These are phyloP conservation scores for Ramalina intermedia DNA, from an alignment of 495 filamentous ascomycete species.

Conservation along the genomic window DNA sequence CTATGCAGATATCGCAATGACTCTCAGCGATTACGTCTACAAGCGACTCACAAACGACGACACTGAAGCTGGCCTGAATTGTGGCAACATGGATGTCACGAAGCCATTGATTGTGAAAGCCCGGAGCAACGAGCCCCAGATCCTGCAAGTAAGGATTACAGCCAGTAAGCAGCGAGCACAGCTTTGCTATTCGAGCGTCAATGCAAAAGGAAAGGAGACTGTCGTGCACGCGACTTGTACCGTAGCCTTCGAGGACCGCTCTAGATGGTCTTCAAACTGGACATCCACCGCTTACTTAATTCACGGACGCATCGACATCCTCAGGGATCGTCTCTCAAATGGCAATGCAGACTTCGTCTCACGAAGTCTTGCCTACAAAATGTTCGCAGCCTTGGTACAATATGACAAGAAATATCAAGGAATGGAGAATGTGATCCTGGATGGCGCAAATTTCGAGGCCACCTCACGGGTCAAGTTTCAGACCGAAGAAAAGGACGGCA, in stretches of 20 bases:
- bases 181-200: conserved; percentile 29
- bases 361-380: conserved; percentile 51
- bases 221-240: conserved; percentile 36
- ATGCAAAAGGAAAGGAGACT: conserved; percentile 30
- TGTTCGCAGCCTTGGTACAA: conserved; percentile 39
- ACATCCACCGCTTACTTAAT: conserved; percentile 32
- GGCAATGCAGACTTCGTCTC: conserved; percentile 23
- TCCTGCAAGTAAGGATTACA: conserved; percentile 26
- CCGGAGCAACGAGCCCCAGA: conserved; percentile 34
- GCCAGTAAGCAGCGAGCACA: conserved; percentile 17
- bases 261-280: conserved; percentile 27
- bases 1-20: conserved; percentile 68
- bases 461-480: conserved; percentile 28
- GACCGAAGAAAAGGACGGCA: conserved; percentile 25
- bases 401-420: conserved; percentile 28
- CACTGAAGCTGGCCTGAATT: conserved; percentile 41
- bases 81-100: conserved; percentile 50
- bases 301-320: conserved; percentile 27
- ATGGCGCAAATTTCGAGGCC: conserved; percentile 22
- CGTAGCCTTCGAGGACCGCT: conserved; percentile 16
- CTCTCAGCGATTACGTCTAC: conserved; percentile 53
- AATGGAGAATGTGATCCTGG: conserved; percentile 24
- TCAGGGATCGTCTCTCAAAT: conserved; percentile 20
- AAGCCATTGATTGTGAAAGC: conserved; percentile 48
- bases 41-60: conserved; percentile 39